Conservation (phyloP, 1,284 basidiomycete genomes). For the Irpex sp. region DNA sequence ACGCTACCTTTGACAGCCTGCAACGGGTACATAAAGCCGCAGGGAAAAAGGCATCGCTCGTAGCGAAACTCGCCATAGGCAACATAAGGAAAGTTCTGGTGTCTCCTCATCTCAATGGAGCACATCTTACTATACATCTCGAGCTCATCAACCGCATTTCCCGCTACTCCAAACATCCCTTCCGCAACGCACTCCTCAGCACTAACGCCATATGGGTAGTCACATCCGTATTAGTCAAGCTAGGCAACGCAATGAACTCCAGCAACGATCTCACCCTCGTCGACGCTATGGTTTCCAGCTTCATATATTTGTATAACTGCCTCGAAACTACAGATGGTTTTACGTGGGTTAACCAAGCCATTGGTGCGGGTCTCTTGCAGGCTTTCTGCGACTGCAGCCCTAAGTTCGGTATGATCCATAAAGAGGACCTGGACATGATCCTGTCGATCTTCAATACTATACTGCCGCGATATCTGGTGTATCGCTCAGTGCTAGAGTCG, state of each 20-base stretch:
- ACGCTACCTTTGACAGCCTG: constrained; percentile 19
- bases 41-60: constrained; percentile 23
- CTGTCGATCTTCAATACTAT: constrained; percentile 24
- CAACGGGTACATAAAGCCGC: constrained; percentile 26
- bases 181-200: constrained; percentile 31
- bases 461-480: constrained; percentile 33
- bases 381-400: constrained; percentile 31
- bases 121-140: constrained; percentile 20
- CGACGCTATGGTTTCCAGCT: constrained; percentile 27
- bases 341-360: constrained; percentile 32
- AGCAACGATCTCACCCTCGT: constrained; percentile 19
- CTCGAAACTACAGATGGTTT: constrained; percentile 36
- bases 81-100: constrained; percentile 19
- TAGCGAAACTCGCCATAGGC: constrained; percentile 28
- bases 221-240: constrained; percentile 28
- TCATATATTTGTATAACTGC: constrained; percentile 33
- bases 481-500: constrained; percentile 32
- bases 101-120: not conserved
- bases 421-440: constrained; percentile 30
- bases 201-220: constrained; percentile 28
- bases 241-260: constrained; percentile 22
- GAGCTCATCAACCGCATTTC: constrained; percentile 32
- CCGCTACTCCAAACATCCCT: constrained; percentile 22
- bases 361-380: constrained; percentile 31
- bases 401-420: constrained; percentile 23